phyloP scores from a whole-genome alignment of 192 early-diverging fungal genomes.

The Coemansia sp. region DNA sequence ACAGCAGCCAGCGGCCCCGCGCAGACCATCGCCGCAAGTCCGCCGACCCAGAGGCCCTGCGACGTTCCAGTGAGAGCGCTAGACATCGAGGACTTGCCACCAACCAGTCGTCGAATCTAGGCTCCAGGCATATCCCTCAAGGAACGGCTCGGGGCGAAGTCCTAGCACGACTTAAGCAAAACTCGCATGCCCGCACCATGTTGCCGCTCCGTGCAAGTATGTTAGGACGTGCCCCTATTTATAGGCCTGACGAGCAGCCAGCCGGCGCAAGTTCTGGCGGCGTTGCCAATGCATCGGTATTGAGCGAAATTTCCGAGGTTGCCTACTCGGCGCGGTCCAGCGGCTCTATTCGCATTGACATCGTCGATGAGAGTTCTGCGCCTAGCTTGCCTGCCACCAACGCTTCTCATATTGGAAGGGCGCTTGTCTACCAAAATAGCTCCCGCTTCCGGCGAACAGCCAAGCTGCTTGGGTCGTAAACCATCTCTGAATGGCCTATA shows the following conservation, averaged over 20 bases:
- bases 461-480: slow-evolving; percentile 26
- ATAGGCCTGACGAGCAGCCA: slow-evolving; percentile 1
- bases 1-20: slow-evolving; percentile 8
- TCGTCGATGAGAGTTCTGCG: slow-evolving; percentile 23
- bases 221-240: slow-evolving; percentile 11
- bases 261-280: not conserved
- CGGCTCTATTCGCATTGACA: slow-evolving; percentile 36
- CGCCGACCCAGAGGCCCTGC: not conserved
- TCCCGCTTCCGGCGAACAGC: slow-evolving; percentile 41
- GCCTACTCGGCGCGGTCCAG: slow-evolving; percentile 30
- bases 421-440: slow-evolving; percentile 9
- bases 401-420: not conserved
- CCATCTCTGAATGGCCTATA: not conserved
- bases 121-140: not conserved
- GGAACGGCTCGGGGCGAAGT: slow-evolving; percentile 15
- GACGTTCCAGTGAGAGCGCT: not conserved
- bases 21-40: not conserved
- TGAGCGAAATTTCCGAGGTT: slow-evolving; percentile 26
- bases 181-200: slow-evolving; percentile 31
- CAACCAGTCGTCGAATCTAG: not conserved
- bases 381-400: slow-evolving; percentile 5
- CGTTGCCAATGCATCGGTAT: slow-evolving; percentile 2
- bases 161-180: slow-evolving; percentile 19
- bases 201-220: slow-evolving; percentile 29
- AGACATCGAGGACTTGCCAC: not conserved